A percentile compares a stretch with the other conserved stretches of the same genome.
Evolutionary conservation across 2,329 filamentous ascomycete species (phyloP).

Genomic region (Clonostachys byssicola): DNA sequence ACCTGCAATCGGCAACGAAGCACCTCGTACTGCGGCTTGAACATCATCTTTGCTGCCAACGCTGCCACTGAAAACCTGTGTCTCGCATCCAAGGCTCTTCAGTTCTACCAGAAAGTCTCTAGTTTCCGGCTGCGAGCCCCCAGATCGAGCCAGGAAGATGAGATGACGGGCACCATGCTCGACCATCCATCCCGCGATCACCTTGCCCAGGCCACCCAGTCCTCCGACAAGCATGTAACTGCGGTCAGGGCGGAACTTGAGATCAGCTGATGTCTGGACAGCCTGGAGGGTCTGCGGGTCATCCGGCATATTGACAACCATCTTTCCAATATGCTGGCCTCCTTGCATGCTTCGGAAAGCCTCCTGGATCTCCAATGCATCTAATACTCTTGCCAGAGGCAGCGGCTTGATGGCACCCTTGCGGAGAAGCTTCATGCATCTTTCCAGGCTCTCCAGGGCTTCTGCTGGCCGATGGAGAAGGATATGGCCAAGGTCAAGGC

Average conservation of each 20-base stretch:
- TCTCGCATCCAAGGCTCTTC: conserved; percentile 11
- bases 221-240: conserved; percentile 7
- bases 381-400: neutral
- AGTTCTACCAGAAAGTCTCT: conserved; percentile 17
- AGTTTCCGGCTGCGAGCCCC: conserved; percentile 9
- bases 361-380: conserved; percentile 3
- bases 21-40: conserved; percentile 8
- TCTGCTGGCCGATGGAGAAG: neutral
- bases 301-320: conserved; percentile 7
- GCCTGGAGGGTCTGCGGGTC: neutral
- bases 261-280: neutral
- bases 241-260: neutral
- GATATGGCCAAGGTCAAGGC: neutral
- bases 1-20: conserved; percentile 24
- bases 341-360: conserved; percentile 12
- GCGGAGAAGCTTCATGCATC: neutral
- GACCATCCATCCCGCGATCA: conserved; percentile 3
- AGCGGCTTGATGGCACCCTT: neutral
- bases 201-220: conserved; percentile 4
- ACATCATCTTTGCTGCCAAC: conserved; percentile 17
- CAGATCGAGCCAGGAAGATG: conserved; percentile 19
- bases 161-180: conserved; percentile 14
- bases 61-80: conserved; percentile 12
- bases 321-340: conserved; percentile 12
- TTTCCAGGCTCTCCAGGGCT: neutral